Evolutionary conservation across 495 filamentous ascomycete species (phyloP), one percentile per base, ranked within the genome.

Genomic region (Melanomma pulvis-pyrius): DNA sequence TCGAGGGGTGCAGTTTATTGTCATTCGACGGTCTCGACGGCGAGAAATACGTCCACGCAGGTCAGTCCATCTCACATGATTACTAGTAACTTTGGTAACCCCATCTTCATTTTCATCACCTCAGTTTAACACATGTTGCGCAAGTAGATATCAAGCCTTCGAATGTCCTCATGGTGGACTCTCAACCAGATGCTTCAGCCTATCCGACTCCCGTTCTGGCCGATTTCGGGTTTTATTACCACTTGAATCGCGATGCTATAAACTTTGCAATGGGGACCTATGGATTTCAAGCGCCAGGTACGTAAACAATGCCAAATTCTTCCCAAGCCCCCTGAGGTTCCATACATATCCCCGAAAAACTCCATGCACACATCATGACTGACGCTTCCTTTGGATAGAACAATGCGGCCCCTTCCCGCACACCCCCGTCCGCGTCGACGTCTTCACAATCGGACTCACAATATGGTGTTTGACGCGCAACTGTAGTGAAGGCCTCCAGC

Each of bases 401-500:
- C n/a, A n/a, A n/a, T n/a, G n/a, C 22, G 56, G 56, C 5, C 56
- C 56, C 2, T 59, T 8, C 25, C 56, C 56, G 9, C n/a, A 12
- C 19, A 28, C 7, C 25, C n/a, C 56, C 22, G 36, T 59, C 2
- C 3, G 22, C 6, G 28, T 22, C 12, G 56, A 59, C 25, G 29
- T 59, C 13, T 59, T 22, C 13, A 7, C 15, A 6, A 59, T 59
- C 17, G 56, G 56, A 3, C 13, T 48, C 21, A 28, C 29, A 7
- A 48, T 59, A 7, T 59, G 41, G 36, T 46, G n/a, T 30, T 19
- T 59, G 36, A 59, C 48, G 56, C 34, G 56, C n/a, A 46, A 49
- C 21, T 7, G 17, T 6, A 2, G 21, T 19, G 8, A 48, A 4
- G 56, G 56, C 7, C 25, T 59, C 19, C 28, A 30, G 8, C 17